phyloP scores from a whole-genome alignment of 495 filamentous ascomycete genomes.

The Neurospora sp. region DNA sequence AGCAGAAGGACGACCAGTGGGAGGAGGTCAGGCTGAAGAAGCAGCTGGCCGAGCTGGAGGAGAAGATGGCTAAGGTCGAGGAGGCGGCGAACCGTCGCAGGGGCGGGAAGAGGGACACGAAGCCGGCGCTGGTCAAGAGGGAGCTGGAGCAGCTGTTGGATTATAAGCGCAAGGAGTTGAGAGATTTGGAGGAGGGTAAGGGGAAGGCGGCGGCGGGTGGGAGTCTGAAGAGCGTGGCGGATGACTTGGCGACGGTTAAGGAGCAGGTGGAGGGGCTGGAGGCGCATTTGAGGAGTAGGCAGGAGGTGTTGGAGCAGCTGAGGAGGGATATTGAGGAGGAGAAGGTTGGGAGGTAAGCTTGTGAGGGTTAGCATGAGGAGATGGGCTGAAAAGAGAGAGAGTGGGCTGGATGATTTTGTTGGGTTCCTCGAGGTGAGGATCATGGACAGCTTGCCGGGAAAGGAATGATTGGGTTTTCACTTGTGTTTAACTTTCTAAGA shows the following conservation, averaged over 20 bases:
- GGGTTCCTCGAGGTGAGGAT: not conserved
- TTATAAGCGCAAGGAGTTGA: constrained; percentile 58
- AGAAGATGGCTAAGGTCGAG: constrained; percentile 69
- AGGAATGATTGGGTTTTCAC: not conserved
- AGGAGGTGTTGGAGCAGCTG: constrained; percentile 49
- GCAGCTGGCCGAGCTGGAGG: constrained; percentile 78
- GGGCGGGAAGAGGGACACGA: constrained; percentile 50
- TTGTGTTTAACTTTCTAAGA: not conserved
- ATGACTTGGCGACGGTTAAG: constrained; percentile 65
- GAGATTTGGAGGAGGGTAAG: constrained; percentile 68
- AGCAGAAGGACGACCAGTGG: constrained; percentile 73
- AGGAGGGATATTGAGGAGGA: constrained; percentile 54
- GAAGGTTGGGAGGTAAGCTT: constrained; percentile 35
- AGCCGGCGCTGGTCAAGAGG: constrained; percentile 79
- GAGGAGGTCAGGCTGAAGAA: constrained; percentile 92
- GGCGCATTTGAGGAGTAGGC: constrained; percentile 48
- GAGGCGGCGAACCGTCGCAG: constrained; percentile 48
- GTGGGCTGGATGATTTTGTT: not conserved
- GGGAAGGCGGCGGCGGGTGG: constrained; percentile 49
- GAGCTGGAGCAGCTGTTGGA: constrained; percentile 86
- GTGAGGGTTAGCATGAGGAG: not conserved
- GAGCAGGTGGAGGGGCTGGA: constrained; percentile 67
- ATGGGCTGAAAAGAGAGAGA: not conserved
- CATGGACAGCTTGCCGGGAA: not conserved
- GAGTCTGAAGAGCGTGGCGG: constrained; percentile 49